Evolutionary conservation across 108 stramenopile species (phyloP).

Genomic region (Schizochytrium sp.): DNA sequence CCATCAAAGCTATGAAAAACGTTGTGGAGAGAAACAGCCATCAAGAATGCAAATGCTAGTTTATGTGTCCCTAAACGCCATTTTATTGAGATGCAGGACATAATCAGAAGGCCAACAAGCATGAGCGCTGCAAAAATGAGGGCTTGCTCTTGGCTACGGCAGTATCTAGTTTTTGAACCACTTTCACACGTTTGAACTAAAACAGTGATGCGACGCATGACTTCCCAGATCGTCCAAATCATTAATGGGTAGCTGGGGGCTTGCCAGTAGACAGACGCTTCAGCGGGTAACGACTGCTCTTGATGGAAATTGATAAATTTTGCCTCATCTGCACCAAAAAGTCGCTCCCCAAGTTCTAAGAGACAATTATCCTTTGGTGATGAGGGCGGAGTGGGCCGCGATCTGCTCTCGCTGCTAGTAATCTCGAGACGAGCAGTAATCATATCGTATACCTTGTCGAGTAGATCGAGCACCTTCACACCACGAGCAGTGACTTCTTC

Average conservation of each 20-base stretch:
- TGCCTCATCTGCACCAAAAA: background rate
- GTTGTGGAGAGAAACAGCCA: background rate
- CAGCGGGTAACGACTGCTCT: background rate
- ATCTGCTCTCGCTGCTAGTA: background rate
- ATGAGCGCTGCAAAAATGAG: background rate
- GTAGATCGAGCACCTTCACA: background rate
- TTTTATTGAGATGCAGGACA: background rate
- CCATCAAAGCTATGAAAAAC: background rate
- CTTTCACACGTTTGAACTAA: background rate
- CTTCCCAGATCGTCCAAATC: background rate
- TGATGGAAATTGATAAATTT: background rate
- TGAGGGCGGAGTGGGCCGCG: background rate
- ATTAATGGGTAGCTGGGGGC: background rate
- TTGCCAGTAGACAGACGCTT: background rate
- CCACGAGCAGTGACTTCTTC: slow-evolving; percentile 8
- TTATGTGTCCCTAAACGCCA: background rate
- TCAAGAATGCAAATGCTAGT: background rate
- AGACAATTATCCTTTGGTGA: background rate
- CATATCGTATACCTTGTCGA: background rate
- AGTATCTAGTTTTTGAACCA: background rate
- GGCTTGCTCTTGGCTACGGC: background rate
- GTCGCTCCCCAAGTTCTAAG: background rate
- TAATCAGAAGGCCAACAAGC: background rate
- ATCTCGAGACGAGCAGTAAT: background rate
- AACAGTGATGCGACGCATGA: background rate